Evolutionary conservation across 192 early-diverging fungal species (phyloP).

Genomic region (Gaertneriomyces sp.): DNA sequence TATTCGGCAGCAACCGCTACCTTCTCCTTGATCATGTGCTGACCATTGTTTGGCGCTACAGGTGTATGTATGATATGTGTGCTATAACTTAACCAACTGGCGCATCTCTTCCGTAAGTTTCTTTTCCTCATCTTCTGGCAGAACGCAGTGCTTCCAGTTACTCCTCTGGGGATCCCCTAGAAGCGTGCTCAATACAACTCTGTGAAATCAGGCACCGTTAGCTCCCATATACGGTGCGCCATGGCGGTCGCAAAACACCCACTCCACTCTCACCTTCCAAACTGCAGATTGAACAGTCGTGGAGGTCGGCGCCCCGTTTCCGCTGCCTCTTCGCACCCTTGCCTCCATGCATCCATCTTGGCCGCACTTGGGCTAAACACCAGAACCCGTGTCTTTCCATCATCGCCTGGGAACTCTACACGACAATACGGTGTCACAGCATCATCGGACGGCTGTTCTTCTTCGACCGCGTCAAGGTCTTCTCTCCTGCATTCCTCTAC

Average conservation of each 20-base stretch:
- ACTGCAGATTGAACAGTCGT: constrained; percentile 68
- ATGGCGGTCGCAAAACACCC: constrained; percentile 1
- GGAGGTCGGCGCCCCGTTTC: constrained; percentile 15
- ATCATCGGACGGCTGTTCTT: constrained; percentile 23
- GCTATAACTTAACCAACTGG: constrained; percentile 10
- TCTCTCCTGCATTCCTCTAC: constrained; percentile 40
- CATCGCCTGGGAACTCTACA: constrained; percentile 27
- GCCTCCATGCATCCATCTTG: constrained; percentile 15
- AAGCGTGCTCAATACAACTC: constrained; percentile 61
- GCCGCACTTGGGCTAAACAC: constrained; percentile 27
- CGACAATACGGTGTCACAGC: constrained; percentile 25
- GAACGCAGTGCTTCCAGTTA: constrained; percentile 77
- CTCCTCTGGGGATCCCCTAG: constrained; percentile 65
- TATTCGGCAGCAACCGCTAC: too few species aligned
- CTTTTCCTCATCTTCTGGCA: constrained; percentile 62
- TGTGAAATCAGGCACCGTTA: constrained; percentile 11
- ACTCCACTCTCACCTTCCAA: constrained; percentile 56
- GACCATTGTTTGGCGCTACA: too few species aligned
- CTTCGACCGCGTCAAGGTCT: constrained; percentile 36
- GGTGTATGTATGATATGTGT: too few species aligned
- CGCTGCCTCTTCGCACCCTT: constrained; percentile 8
- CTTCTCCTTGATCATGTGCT: too few species aligned
- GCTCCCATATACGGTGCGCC: background rate
- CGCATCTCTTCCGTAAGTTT: constrained; percentile 25
- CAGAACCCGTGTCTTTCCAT: constrained; percentile 12